These are phyloP conservation scores for Oryza glumipatula DNA, from an alignment of 176 grass and related monocot genomes.

Conservation along the genomic window DNA sequence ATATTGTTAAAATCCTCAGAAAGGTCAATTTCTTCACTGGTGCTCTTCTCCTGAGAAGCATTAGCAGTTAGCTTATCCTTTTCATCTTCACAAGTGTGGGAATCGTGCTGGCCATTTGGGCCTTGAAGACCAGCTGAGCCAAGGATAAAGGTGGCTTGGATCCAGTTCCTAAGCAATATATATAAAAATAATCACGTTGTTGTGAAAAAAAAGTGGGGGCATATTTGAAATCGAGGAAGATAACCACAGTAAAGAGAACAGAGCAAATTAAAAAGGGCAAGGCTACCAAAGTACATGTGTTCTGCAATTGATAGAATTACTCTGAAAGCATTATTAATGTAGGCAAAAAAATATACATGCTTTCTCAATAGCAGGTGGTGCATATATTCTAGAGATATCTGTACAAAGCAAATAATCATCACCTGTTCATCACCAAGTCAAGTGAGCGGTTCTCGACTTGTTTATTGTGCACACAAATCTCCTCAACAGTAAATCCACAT, in stretches of 20 bases:
- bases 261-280: not conserved
- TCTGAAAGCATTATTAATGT: not conserved
- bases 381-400: not conserved
- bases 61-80: constrained; percentile 34
- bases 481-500: constrained; percentile 72
- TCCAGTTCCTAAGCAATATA: constrained; percentile 69
- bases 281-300: not conserved
- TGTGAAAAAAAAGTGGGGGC: not conserved
- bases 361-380: not conserved
- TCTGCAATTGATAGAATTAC: not conserved
- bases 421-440: constrained; percentile 97
- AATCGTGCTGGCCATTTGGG: constrained; percentile 30
- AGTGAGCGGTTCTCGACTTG: constrained; percentile 89
- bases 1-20: constrained; percentile 68
- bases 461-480: constrained; percentile 83
- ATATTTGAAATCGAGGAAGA: constrained; percentile 20
- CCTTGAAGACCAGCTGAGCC: constrained; percentile 26
- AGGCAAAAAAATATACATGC: not conserved
- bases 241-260: not conserved
- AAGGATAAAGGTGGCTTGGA: constrained; percentile 80
- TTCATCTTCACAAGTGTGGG: constrained; percentile 39
- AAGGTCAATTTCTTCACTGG: constrained; percentile 68
- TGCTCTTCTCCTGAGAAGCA: constrained; percentile 33
- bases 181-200: constrained; percentile 12
- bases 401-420: not conserved